These are phyloP conservation scores for Cyclotella cryptica DNA, from an alignment of 108 stramenopile genomes.

Conservation along the genomic window DNA sequence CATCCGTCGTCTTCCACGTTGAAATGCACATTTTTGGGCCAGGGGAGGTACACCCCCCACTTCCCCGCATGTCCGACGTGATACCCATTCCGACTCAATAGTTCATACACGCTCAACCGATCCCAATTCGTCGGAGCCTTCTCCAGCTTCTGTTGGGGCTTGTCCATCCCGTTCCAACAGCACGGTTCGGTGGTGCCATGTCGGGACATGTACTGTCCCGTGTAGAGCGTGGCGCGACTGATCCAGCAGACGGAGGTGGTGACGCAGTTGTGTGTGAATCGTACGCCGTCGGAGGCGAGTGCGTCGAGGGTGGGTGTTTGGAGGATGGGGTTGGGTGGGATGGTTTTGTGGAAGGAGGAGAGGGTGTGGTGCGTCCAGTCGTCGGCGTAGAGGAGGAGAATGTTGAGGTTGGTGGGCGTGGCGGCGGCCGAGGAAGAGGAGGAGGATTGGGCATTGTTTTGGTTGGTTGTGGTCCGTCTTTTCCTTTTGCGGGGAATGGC, in stretches of 20 bases:
- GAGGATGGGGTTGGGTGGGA: conserved; percentile 37
- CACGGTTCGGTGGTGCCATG: conserved; percentile 56
- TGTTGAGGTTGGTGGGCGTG: conserved; percentile 41
- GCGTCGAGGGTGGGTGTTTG: conserved; percentile 71
- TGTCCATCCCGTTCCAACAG: conserved; percentile 47
- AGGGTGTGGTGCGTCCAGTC: conserved; percentile 58
- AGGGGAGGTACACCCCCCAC: conserved; percentile 51
- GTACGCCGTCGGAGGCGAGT: conserved; percentile 76
- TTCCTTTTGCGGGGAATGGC: too few relatives aligned
- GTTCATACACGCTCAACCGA: conserved; percentile 44
- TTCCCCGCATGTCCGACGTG: conserved; percentile 78
- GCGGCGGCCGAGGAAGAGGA: too few relatives aligned
- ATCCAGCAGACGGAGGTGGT: conserved; percentile 88
- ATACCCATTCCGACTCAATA: conserved; percentile 41
- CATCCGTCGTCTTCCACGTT: conserved; percentile 59
- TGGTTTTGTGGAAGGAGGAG: conserved; percentile 43
- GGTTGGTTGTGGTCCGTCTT: conserved; percentile 1
- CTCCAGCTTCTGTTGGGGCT: conserved; percentile 28
- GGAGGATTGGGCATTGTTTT: too few relatives aligned
- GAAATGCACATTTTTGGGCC: conserved; percentile 31
- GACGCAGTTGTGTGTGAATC: conserved; percentile 83
- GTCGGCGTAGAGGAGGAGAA: conserved; percentile 53
- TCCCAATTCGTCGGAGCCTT: conserved; percentile 43
- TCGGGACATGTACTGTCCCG: conserved; percentile 68
- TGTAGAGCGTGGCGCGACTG: conserved; percentile 72